These are phyloP conservation scores for Fonsecaea pugnacius DNA, from an alignment of 2,329 filamentous ascomycete genomes.

Conservation along the genomic window DNA sequence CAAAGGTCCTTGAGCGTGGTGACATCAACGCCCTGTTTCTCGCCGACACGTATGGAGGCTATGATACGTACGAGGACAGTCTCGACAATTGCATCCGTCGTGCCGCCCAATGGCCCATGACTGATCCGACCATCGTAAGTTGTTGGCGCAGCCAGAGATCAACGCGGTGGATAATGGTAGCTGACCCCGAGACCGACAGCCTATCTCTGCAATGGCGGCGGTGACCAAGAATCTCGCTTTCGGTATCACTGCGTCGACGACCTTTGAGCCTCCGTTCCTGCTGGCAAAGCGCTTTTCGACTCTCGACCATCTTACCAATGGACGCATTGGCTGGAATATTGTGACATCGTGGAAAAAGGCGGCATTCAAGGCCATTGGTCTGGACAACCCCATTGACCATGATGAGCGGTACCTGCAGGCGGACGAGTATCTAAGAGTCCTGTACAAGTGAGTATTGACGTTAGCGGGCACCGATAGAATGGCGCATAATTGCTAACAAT, in stretches of 20 bases:
- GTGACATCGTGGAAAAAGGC: conserved; percentile 68
- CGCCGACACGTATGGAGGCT: conserved; percentile 60
- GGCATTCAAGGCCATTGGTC: conserved; percentile 65
- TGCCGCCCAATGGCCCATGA: conserved; percentile 68
- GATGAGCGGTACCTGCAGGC: conserved; percentile 66
- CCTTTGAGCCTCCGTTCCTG: conserved; percentile 66
- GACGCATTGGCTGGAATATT: conserved; percentile 69
- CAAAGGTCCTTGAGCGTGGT: conserved; percentile 59
- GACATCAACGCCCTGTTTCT: conserved; percentile 67
- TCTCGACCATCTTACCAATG: conserved; percentile 65
- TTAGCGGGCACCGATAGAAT: background rate
- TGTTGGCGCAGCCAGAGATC: background rate
- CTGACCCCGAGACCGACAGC: conserved; percentile 43
- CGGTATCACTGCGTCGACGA: conserved; percentile 66
- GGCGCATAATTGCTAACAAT: background rate
- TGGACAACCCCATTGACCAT: conserved; percentile 63
- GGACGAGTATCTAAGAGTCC: conserved; percentile 64
- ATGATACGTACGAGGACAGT: conserved; percentile 49
- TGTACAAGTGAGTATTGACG: conserved; percentile 59
- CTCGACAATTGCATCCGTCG: conserved; percentile 65
- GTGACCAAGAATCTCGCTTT: conserved; percentile 68
- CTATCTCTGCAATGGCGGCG: conserved; percentile 68
- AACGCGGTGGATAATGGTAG: background rate
- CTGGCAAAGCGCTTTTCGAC: conserved; percentile 67
- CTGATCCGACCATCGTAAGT: conserved; percentile 65